Base-by-base conservation (phyloP, 1,139 yeast species). In the Taiozyma sp. region DNA sequence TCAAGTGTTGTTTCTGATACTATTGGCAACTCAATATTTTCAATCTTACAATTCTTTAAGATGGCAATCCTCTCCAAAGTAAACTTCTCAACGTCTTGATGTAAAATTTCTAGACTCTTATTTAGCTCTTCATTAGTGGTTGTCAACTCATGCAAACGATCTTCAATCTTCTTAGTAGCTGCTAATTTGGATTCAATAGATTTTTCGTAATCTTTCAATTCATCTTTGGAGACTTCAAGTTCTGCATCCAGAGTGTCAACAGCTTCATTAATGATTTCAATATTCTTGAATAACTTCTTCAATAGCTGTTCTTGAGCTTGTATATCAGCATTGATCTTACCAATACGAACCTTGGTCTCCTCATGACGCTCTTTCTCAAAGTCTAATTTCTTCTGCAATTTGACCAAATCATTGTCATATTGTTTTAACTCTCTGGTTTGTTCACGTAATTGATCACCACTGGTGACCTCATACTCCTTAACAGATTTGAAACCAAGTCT, bases 31-130 rank as follows among this genome's bases (percentile, higher is more conserved):
- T 74, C 73, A 16, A 87, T 74, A 56, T 81, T 86, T 51, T 87
- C 89, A 55, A 92, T 78, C 61, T 87, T 88, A 68, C 96, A 88
- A 56, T 81, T 82, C 57, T 86, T 82, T 56, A 91, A 72, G 28
- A 83, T 71, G 57, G 81, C 79, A 7, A 82, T 73, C 58, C 87
- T 78, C 50, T 83, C 87, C 24, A 83, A 68, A 54, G 78, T 82
- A 7, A 75, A 66, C 54, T 79, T 80, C 46, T 84, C 83, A 4
- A 81, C 62, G 36, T 75, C 75, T 58, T 60, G 60, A 51, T 63
- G 62, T 30, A 61, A 50, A 1, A 59, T 39, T 32, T 63, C 67
- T 4, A 72, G 52, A 23, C 62, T 64, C 16, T 57, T 58, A 44
- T 62, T 61, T n/a, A 62, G 53, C 2, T 56, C 54, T 16, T 62